These are phyloP conservation scores for Salvia splendens DNA, from an alignment of 257 asterid genomes.

Conservation along the genomic window DNA sequence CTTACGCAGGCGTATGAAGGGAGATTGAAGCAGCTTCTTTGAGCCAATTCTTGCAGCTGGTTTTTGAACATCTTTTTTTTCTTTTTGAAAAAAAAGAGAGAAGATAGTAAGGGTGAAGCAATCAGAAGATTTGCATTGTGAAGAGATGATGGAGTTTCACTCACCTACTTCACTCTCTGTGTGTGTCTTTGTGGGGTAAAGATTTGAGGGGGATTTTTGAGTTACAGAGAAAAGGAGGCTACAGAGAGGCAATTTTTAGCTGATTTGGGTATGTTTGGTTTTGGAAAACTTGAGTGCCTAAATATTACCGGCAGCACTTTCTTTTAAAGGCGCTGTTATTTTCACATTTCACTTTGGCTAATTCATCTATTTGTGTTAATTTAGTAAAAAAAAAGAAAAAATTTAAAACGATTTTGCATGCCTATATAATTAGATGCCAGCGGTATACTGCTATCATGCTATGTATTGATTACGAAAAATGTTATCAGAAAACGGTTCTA, in stretches of 20 bases:
- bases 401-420: too few relatives aligned
- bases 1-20: slow-evolving; percentile 47
- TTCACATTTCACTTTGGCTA: background rate
- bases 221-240: slow-evolving; percentile 2
- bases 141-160: background rate
- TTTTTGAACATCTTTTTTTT: slow-evolving; percentile 49
- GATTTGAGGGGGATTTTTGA: background rate
- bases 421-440: too few relatives aligned
- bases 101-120: too few relatives aligned
- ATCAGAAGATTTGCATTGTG: background rate
- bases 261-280: slow-evolving; percentile 25
- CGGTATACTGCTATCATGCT: too few relatives aligned
- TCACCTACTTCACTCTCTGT: background rate
- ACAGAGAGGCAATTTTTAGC: background rate
- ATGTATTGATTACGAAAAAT: background rate
- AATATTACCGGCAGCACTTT: background rate
- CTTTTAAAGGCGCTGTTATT: background rate
- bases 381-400: too few relatives aligned
- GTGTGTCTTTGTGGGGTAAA: background rate
- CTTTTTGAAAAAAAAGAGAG: background rate
- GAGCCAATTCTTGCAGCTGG: slow-evolving; percentile 55
- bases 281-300: slow-evolving; percentile 8
- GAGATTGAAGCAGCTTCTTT: slow-evolving; percentile 55
- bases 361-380: too few relatives aligned
- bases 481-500: background rate